phyloP scores from a whole-genome alignment of 1,139 yeast genomes.

The Protomyces lactucae-debilis region DNA sequence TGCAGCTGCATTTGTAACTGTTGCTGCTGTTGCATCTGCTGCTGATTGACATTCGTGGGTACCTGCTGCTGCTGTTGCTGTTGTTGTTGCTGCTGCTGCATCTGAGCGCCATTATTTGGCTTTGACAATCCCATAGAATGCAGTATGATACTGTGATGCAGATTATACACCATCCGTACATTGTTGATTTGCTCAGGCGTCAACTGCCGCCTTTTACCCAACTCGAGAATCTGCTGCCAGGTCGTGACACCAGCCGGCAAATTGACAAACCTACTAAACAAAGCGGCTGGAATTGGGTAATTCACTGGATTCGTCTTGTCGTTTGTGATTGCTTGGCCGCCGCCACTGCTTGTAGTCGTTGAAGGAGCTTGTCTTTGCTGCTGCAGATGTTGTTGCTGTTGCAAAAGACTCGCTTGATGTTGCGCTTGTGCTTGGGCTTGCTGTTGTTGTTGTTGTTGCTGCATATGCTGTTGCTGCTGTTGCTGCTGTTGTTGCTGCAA shows the following conservation, averaged over 20 bases:
- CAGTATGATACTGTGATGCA: neutral
- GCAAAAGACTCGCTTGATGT: neutral
- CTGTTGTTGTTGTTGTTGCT: constrained; percentile 3
- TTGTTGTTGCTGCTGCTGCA: neutral
- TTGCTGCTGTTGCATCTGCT: constrained; percentile 2
- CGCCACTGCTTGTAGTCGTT: neutral
- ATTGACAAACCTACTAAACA: constrained; percentile 1
- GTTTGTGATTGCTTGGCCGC: neutral
- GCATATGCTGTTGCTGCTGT: constrained; percentile 7
- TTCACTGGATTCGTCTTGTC: constrained; percentile 10
- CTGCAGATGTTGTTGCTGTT: neutral
- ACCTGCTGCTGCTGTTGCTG: neutral
- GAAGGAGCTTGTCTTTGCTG: constrained; percentile 1
- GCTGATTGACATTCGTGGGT: neutral
- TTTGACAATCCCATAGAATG: constrained; percentile 1
- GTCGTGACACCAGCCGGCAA: constrained; percentile 16
- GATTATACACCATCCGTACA: constrained; percentile 13
- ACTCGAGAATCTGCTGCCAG: constrained; percentile 12
- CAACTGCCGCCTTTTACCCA: constrained; percentile 12
- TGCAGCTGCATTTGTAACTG: constrained; percentile 13
- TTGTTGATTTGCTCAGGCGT: constrained; percentile 8
- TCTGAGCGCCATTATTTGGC: neutral
- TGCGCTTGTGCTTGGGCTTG: neutral
- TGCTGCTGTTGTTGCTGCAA: constrained; percentile 6
- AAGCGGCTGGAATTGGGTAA: constrained; percentile 9